Percentiles rank a stretch among this genome's conserved stretches.
These are phyloP conservation scores for Spathaspora hagerdaliae DNA, from an alignment of 805 yeast genomes.

Conservation along the genomic window DNA sequence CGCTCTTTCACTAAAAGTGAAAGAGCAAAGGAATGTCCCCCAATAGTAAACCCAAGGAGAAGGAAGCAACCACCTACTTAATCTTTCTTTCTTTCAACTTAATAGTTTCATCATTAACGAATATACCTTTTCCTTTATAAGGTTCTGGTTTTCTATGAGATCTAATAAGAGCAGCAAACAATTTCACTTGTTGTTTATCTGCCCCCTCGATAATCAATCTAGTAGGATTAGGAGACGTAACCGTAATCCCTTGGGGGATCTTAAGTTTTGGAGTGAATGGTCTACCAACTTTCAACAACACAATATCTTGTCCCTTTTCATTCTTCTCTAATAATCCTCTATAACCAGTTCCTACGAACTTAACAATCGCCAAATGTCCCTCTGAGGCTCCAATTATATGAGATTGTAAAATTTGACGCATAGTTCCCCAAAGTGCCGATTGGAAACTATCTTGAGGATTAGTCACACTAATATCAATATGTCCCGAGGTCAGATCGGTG, in stretches of 20 bases:
- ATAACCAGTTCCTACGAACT: conserved; percentile 95
- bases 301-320: conserved; percentile 45
- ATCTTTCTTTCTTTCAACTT: conserved; percentile 89
- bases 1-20: too few relatives aligned
- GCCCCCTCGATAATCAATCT: conserved; percentile 81
- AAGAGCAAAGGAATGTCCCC: too few relatives aligned
- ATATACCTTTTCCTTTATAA: conserved; percentile 96
- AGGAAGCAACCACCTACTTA: conserved; percentile 46
- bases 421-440: conserved; percentile 93
- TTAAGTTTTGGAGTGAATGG: conserved; percentile 73
- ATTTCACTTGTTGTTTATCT: conserved; percentile 80
- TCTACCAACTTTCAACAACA: conserved; percentile 82
- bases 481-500: conserved; percentile 24
- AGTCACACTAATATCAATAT: conserved; percentile 50
- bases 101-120: conserved; percentile 86
- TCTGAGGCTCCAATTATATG: conserved; percentile 85
- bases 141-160: conserved; percentile 95
- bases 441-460: conserved; percentile 61
- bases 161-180: conserved; percentile 86
- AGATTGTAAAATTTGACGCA: conserved; percentile 73
- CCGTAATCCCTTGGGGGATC: conserved; percentile 75
- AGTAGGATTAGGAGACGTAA: conserved; percentile 78
- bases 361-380: conserved; percentile 84
- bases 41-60: too few relatives aligned
- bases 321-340: conserved; percentile 73